phyloP scores from a whole-genome alignment of 768 basidiomycete genomes.

The Dacryopinax primogenitus region DNA sequence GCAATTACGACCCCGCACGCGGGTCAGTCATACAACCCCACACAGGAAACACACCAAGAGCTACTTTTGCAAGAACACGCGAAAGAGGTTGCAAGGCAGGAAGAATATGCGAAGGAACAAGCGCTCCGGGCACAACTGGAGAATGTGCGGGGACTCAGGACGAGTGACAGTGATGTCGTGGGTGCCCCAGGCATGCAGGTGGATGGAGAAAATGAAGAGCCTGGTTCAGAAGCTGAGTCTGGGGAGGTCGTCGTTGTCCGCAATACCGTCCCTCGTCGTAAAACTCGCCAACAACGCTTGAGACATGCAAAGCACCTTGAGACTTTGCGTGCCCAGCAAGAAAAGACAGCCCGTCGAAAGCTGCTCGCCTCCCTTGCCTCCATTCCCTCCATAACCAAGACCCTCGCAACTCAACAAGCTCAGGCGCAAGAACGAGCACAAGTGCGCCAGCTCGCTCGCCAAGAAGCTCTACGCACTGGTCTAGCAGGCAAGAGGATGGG shows the following conservation, averaged over 20 bases:
- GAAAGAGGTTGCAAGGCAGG: conserved; percentile 46
- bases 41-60: conserved; percentile 53
- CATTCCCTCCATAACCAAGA: conserved; percentile 41
- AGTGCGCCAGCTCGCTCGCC: conserved; percentile 30
- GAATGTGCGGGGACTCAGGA: conserved; percentile 29
- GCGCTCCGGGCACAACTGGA: conserved; percentile 46
- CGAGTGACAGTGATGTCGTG: conserved; percentile 28
- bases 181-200: conserved; percentile 49
- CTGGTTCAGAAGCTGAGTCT: conserved; percentile 28
- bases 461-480: conserved; percentile 47
- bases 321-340: conserved; percentile 47
- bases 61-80: conserved; percentile 56
- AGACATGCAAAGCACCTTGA: conserved; percentile 51
- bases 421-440: conserved; percentile 21
- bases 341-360: conserved; percentile 47
- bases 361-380: conserved; percentile 46
- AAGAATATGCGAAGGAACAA: conserved; percentile 41
- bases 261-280: conserved; percentile 26
- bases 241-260: conserved; percentile 16
- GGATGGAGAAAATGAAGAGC: conserved; percentile 30
- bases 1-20: conserved; percentile 62
- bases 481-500: conserved; percentile 65
- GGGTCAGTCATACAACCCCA: conserved; percentile 84
- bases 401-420: conserved; percentile 30
- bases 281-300: conserved; percentile 53